Conservation (phyloP, 2,329 filamentous ascomycete genomes). For the Mycosphaerella arachidis region DNA sequence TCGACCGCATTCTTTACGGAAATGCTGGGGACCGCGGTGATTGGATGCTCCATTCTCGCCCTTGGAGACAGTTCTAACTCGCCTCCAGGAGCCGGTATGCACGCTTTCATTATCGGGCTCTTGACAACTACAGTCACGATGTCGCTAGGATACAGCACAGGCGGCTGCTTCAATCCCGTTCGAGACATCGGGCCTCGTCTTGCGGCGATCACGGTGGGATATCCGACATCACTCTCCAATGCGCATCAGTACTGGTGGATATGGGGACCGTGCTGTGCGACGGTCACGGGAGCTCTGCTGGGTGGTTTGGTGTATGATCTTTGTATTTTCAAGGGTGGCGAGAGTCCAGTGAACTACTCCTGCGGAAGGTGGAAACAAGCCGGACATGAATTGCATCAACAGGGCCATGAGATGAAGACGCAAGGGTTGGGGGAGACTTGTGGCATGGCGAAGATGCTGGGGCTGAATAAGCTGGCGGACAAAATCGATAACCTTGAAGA, state of each 20-base stretch:
- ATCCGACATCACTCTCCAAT: slow-evolving; percentile 34
- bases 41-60: slow-evolving; percentile 41
- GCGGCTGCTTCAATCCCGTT: slow-evolving; percentile 47
- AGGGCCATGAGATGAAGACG: neutral
- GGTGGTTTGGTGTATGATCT: slow-evolving; percentile 48
- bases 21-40: slow-evolving; percentile 29
- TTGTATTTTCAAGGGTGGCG: slow-evolving; percentile 48
- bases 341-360: slow-evolving; percentile 50
- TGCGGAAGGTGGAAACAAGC: slow-evolving; percentile 25
- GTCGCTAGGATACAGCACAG: slow-evolving; percentile 46
- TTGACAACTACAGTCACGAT: slow-evolving; percentile 37
- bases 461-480: slow-evolving; percentile 11
- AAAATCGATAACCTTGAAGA: neutral
- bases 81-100: slow-evolving; percentile 47
- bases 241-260: slow-evolving; percentile 43
- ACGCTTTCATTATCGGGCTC: slow-evolving; percentile 47
- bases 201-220: slow-evolving; percentile 44
- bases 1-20: slow-evolving; percentile 47
- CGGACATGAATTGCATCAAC: neutral
- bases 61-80: slow-evolving; percentile 28
- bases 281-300: slow-evolving; percentile 40
- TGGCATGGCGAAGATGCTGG: slow-evolving; percentile 18
- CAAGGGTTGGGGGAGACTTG: slow-evolving; percentile 20
- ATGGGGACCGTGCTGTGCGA: slow-evolving; percentile 42
- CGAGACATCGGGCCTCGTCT: slow-evolving; percentile 50